Base-by-base conservation (phyloP, 2,329 filamentous ascomycete species). In the Apiospora kogelbergensis region DNA sequence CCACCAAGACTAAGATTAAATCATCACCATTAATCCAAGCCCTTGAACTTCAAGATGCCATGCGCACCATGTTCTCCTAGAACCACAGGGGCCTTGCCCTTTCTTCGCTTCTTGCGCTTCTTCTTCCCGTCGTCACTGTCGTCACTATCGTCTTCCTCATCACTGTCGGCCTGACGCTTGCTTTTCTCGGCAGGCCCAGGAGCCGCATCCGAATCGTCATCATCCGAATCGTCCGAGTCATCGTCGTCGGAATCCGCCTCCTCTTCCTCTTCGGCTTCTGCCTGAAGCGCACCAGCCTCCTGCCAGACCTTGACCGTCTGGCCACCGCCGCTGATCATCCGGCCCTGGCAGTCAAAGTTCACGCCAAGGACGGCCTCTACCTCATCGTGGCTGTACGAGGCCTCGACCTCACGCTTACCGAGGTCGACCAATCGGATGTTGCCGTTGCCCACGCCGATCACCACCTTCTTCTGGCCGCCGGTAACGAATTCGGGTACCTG, bases 281-380 rank as follows among this genome's bases (percentile, higher is more conserved):
- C 80, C 0, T 84, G 83, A 0, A 81, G 81, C 0, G 81, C 85
- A 1, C 84, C 85, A 0, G 87, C 86, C 77, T 96, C 89, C 70
- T 90, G 89, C 96, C 96, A 99, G 1, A 98, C 90, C 80, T 98
- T 98, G 72, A 99, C 88, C 0, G 90, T 90, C 74, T 87, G 88
- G 0, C 96, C 96, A 67, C 96, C 96, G 13, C 94, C 95, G 75
- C 91, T 97, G 73, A 99, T 94, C 85, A 99, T 89, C 63, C 96
- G 87, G 63, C 94, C 93, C 66, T 91, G 89, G 66, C 92, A 91
- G 80, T 98, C 96, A 72, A 98, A 97, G 1, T 87, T 92, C 0
- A 99, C 80, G 0, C 88, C 92, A 1, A 94, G 88, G 3, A 98
- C 94, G 2, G 92, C 92, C 77, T 98, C 95, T 22, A 96, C 82